phyloP scores from a whole-genome alignment of 2,329 filamentous ascomycete species.

The Juglanconis oblonga region DNA sequence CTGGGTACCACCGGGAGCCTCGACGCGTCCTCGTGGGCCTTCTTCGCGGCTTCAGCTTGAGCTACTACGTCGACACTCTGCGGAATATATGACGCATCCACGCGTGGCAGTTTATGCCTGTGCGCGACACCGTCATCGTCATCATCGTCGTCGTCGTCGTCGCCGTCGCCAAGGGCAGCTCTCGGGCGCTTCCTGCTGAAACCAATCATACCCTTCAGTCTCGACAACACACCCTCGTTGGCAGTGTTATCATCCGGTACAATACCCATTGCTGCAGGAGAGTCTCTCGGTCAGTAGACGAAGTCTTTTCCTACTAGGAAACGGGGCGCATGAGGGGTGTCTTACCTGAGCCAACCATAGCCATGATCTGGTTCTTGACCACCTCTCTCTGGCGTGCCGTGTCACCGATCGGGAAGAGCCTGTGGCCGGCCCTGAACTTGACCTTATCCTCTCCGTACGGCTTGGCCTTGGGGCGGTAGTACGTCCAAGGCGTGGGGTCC shows the following conservation, averaged over 20 bases:
- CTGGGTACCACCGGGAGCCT: not conserved
- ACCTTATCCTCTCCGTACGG: slow-evolving; percentile 24
- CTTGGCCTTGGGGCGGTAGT: slow-evolving; percentile 22
- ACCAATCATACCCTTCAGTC: not conserved
- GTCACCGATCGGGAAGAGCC: slow-evolving; percentile 35
- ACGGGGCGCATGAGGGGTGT: not conserved
- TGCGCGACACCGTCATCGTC: not conserved
- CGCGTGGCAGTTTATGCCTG: slow-evolving; percentile 9
- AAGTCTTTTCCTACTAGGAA: not conserved
- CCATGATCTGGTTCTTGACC: slow-evolving; percentile 22
- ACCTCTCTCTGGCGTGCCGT: slow-evolving; percentile 32
- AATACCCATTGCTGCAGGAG: slow-evolving; percentile 8
- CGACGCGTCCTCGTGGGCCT: not conserved
- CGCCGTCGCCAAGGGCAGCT: not conserved
- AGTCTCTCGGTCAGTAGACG: not conserved
- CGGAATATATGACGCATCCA: slow-evolving; percentile 1
- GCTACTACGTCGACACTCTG: not conserved
- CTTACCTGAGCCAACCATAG: slow-evolving; percentile 14
- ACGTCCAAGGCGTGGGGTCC: slow-evolving; percentile 24
- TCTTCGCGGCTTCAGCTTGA: not conserved
- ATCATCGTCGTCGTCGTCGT: not conserved
- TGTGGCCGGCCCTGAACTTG: slow-evolving; percentile 28
- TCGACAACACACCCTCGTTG: not conserved
- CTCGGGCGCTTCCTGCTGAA: not conserved
- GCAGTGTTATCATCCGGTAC: not conserved